These are phyloP conservation scores for Dissoconium aciculare DNA, from an alignment of 2,329 filamentous ascomycete genomes.

Conservation along the genomic window DNA sequence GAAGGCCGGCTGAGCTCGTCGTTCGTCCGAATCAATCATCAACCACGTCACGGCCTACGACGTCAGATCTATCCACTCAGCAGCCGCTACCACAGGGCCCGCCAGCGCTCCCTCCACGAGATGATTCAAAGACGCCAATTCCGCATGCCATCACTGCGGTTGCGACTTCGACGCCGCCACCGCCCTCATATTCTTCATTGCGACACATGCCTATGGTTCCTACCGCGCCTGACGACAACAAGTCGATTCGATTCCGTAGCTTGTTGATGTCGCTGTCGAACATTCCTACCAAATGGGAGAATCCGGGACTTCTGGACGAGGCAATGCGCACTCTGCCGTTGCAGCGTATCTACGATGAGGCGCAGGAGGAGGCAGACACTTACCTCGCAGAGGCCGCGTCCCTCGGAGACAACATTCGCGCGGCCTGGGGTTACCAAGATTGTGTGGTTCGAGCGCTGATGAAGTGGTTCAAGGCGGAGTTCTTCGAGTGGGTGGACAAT, in stretches of 20 bases:
- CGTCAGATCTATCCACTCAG: too few species aligned
- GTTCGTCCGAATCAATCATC: conserved; percentile 12
- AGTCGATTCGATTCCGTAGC: conserved; percentile 42
- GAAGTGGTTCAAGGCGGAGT: conserved; percentile 89
- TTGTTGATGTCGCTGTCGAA: conserved; percentile 71
- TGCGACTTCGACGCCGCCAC: conserved; percentile 23
- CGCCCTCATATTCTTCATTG: conserved; percentile 47
- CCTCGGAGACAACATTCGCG: conserved; percentile 57
- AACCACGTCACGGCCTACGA: too few species aligned
- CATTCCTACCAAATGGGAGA: conserved; percentile 89
- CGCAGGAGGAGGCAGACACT: conserved; percentile 83
- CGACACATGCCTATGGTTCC: conserved; percentile 56
- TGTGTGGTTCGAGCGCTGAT: conserved; percentile 82
- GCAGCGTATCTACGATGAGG: conserved; percentile 82
- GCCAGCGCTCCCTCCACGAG: conserved; percentile 9
- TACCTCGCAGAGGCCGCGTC: conserved; percentile 77
- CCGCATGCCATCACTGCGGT: conserved; percentile 13
- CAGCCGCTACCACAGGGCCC: too few species aligned
- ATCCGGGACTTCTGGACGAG: conserved; percentile 85
- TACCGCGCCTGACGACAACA: conserved; percentile 47
- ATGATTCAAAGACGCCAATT: conserved; percentile 13
- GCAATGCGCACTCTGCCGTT: conserved; percentile 74
- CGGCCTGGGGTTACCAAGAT: conserved; percentile 95
- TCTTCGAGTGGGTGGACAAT: conserved; percentile 96
- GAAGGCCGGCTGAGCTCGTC: conserved; percentile 27